Conservation (phyloP, 768 basidiomycete genomes). For the Cyclocybe aegerita region DNA sequence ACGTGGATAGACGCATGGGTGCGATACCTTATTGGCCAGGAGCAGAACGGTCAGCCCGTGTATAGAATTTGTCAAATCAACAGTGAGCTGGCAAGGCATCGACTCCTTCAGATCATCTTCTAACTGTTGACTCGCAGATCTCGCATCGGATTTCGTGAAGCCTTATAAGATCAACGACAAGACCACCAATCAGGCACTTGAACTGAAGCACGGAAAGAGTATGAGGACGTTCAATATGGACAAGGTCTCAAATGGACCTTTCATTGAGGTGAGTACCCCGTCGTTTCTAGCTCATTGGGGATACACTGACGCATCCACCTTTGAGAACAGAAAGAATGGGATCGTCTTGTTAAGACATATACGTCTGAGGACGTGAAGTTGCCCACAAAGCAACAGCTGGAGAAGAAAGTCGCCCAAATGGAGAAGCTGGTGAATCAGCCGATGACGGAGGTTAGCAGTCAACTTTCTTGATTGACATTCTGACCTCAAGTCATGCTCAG, state of each 20-base stretch:
- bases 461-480: constrained; percentile 23
- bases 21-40: constrained; percentile 73
- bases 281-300: not conserved
- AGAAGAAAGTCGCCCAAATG: constrained; percentile 67
- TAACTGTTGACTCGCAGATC: constrained; percentile 31
- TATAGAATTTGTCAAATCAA: constrained; percentile 84
- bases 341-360: constrained; percentile 49
- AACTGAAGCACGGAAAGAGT: constrained; percentile 77
- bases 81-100: constrained; percentile 47
- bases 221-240: constrained; percentile 71
- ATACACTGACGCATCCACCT: constrained; percentile 2
- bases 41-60: constrained; percentile 47
- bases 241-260: constrained; percentile 76
- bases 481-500: constrained; percentile 34
- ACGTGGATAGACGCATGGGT: constrained; percentile 73
- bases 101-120: constrained; percentile 3
- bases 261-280: constrained; percentile 52
- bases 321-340: constrained; percentile 65
- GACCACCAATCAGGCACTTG: constrained; percentile 62
- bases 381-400: constrained; percentile 65
- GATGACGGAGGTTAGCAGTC: constrained; percentile 70
- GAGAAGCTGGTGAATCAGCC: constrained; percentile 54
- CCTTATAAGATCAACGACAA: constrained; percentile 73
- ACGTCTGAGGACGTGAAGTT: constrained; percentile 55
- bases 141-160: constrained; percentile 52